These are phyloP conservation scores for Candida maltosa DNA, from an alignment of 805 yeast genomes.

Conservation along the genomic window DNA sequence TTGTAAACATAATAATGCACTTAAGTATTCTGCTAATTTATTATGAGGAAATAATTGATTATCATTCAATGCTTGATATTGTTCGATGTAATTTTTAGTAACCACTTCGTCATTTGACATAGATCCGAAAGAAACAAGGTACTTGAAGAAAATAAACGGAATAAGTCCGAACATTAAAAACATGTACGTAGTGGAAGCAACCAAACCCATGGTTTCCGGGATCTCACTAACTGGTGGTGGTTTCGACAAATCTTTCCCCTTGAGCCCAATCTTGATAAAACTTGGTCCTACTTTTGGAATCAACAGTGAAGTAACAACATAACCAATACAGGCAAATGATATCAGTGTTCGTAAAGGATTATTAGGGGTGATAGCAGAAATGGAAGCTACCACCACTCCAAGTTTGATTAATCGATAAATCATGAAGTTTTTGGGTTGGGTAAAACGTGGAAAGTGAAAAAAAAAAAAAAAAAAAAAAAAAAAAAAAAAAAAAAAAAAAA, in stretches of 20 bases:
- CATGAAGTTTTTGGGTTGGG: constrained; percentile 3
- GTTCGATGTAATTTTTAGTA: constrained; percentile 29
- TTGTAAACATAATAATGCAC: constrained; percentile 80
- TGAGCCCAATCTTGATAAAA: constrained; percentile 76
- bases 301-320: constrained; percentile 51
- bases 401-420: constrained; percentile 7
- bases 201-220: constrained; percentile 93
- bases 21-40: constrained; percentile 78
- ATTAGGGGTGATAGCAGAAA: constrained; percentile 28
- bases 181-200: constrained; percentile 77
- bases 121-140: constrained; percentile 49
- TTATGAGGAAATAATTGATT: constrained; percentile 66
- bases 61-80: constrained; percentile 28
- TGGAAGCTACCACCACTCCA: constrained; percentile 12
- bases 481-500: no score
- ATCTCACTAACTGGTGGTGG: constrained; percentile 56
- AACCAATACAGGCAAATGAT: constrained; percentile 71
- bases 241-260: constrained; percentile 82
- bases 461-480: constrained; percentile 1
- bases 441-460: not conserved
- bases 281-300: constrained; percentile 68
- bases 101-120: constrained; percentile 32
- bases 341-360: constrained; percentile 56
- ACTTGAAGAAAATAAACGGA: constrained; percentile 82
- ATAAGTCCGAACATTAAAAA: constrained; percentile 79